These are phyloP conservation scores for Xylaria sp. DNA, from an alignment of 2,329 filamentous ascomycete genomes.

Conservation along the genomic window DNA sequence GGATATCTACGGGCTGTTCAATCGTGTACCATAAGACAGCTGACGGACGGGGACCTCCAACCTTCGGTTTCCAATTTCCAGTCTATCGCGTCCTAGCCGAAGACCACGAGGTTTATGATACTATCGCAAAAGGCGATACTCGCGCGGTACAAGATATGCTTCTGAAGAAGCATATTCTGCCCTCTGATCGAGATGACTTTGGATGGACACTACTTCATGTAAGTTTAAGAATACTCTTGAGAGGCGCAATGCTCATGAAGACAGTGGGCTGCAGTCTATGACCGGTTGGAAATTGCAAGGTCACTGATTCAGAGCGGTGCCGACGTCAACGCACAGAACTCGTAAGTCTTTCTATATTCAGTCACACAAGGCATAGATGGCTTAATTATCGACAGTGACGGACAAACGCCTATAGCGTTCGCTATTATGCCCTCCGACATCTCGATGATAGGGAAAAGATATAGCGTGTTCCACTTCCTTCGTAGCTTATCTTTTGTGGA, in stretches of 20 bases:
- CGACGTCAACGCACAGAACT: neutral
- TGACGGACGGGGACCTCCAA: neutral
- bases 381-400: neutral
- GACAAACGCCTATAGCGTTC: neutral
- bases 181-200: neutral
- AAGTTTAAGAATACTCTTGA: neutral
- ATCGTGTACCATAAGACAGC: neutral
- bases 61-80: neutral
- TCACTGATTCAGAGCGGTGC: neutral
- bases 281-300: neutral
- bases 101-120: neutral
- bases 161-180: neutral
- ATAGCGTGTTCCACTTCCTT: neutral
- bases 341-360: neutral
- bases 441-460: neutral
- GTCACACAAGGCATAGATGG: too few species aligned
- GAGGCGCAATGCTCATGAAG: neutral
- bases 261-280: neutral
- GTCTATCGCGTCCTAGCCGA: neutral
- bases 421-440: neutral
- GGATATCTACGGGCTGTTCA: slow-evolving; percentile 2
- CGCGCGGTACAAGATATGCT: neutral
- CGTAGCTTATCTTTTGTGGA: neutral
- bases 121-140: neutral
- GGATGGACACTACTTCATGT: slow-evolving; percentile 5